Base-by-base conservation (phyloP, 305 asterid genomes). In the Solanum hybrid region DNA sequence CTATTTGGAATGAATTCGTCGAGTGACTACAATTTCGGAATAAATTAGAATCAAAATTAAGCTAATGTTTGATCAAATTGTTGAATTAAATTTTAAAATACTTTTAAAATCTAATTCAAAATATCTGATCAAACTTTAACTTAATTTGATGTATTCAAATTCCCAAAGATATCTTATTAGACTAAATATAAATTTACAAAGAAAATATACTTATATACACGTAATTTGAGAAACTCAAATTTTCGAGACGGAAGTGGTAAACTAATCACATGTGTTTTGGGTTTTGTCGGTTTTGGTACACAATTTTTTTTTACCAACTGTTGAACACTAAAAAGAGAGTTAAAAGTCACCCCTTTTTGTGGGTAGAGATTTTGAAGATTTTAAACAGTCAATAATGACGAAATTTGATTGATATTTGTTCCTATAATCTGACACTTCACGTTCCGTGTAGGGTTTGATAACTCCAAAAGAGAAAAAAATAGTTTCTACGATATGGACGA, bases 371-470 rank as follows among this genome's bases (percentile, higher is more conserved):
- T 82, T 82, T 17, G 20, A 15, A 41, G 27, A 17, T 39, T 82
- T 39, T 24, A 82, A 3, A 82, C 36, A 39, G 87, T 82, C 87
- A 39, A 82, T 82, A 82, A 39, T 82, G 87, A 82, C 70, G 36
- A 82, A 80, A 80, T 3, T 36, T 80, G 86, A 80, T 38, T 37
- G 33, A 72, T 72, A 72, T 72, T 68, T 72, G 33, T 26, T 26
- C 78, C 9, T 72, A 11, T 72, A 72, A 26, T 26, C 78, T 79
- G 85, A 79, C 87, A 82, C 36, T 82, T 82, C 87, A 82, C 87
- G 87, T 82, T 81, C 70, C 83, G 83, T 39, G 87, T 82, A 82
- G 87, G 87, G 87, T 82, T 80, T 80, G 5, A 39, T 37, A 80
- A 3, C 86, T 37, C 12, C 11, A 80, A 26, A 79, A 38, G 29